Evolutionary conservation across 164 flowering plant genomes (phyloP), one percentile per base, ranked within the genome.

Genomic region (Malania oleifera): DNA sequence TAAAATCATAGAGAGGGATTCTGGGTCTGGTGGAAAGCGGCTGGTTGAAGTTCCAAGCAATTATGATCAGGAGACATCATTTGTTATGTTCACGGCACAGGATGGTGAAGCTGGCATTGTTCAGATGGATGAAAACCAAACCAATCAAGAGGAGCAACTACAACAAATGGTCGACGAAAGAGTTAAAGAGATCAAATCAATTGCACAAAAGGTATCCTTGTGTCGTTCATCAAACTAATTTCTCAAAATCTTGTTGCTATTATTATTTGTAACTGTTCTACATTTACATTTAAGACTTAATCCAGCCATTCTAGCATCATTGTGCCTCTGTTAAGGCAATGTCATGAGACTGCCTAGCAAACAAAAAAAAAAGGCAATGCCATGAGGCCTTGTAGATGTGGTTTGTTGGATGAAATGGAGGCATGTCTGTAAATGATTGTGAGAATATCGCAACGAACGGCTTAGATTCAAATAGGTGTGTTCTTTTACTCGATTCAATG

Each of bases 1-100:
- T 25, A 82, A 81, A 46, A 68, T 95, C 29, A 59, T 88, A n/a
- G 97, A 88, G 56, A 86, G 80, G 71, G 95, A 82, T 56, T 70
- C 81, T 9, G 91, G 76, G 57, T 63, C 73, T 26, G 68, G 53
- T 17, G 89, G 84, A 45, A 95, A 91, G 65, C 64, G 51, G 59
- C 67, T 95, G 43, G 67, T 81, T 53, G 89, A 86, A 17, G 78
- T 88, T 19, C 87, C 88, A 25, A 86, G 80, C 46, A 78, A 79
- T 10, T 77, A 67, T 67, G 80, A 83, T 35, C 71, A 68, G 27
- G 93, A 81, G 46, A 78, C 68, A 82, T 79, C 96, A 18, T 95
- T 95, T 73, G 91, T 82, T 6, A 80, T 95, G 91, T 85, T 77
- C 57, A 80, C 70, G 60, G 62, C 85, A 7, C 39, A 35, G 25